These are phyloP conservation scores for Zygosaccharomyces kombuchaensis DNA, from an alignment of 805 yeast species.

Conservation along the genomic window DNA sequence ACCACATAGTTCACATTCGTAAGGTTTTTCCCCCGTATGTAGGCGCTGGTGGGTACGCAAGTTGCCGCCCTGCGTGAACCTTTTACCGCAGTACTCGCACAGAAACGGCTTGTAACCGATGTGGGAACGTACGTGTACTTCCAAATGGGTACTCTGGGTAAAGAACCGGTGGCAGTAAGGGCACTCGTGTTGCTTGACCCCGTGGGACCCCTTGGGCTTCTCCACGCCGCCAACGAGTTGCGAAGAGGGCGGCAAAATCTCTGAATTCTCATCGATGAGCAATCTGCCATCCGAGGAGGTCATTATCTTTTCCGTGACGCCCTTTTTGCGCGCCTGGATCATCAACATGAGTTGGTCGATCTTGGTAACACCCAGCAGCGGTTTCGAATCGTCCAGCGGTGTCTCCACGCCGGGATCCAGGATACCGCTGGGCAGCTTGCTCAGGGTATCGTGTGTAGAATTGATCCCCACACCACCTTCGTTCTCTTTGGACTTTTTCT, in stretches of 20 bases:
- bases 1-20: slow-evolving; percentile 69
- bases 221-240: slow-evolving; percentile 79
- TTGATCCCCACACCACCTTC: slow-evolving; percentile 14
- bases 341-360: slow-evolving; percentile 89
- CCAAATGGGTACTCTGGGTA: slow-evolving; percentile 86
- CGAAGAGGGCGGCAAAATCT: slow-evolving; percentile 52
- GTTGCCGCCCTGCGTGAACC: slow-evolving; percentile 89
- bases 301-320: slow-evolving; percentile 58
- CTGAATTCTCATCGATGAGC: slow-evolving; percentile 45
- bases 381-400: slow-evolving; percentile 57
- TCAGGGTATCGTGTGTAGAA: slow-evolving; percentile 19
- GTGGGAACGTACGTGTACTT: slow-evolving; percentile 83
- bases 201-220: slow-evolving; percentile 44
- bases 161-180: slow-evolving; percentile 75
- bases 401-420: slow-evolving; percentile 44
- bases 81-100: slow-evolving; percentile 72
- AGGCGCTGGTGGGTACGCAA: slow-evolving; percentile 77
- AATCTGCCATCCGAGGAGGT: slow-evolving; percentile 69
- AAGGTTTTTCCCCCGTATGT: slow-evolving; percentile 93
- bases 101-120: slow-evolving; percentile 81
- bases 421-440: slow-evolving; percentile 20
- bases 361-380: slow-evolving; percentile 78
- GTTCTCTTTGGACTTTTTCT: slow-evolving; percentile 8
- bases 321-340: slow-evolving; percentile 81
- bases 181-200: slow-evolving; percentile 58